Percentiles rank a stretch among this genome's conserved stretches.
Evolutionary conservation across 495 filamentous ascomycete genomes (phyloP).

Genomic region (Penicillium antarcticum): DNA sequence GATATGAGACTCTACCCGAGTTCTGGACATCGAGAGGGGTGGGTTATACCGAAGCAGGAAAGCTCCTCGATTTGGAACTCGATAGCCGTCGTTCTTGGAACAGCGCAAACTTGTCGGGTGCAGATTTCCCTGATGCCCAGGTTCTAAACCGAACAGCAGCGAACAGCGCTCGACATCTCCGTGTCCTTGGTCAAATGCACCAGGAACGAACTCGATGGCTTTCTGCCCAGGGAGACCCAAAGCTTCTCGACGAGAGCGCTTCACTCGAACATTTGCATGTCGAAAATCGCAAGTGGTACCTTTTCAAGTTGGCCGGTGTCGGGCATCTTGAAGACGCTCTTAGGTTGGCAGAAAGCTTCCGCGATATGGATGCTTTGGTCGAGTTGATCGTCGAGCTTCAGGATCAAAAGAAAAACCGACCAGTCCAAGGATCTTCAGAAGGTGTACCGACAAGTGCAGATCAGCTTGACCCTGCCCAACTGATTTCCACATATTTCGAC

Average conservation of each 20-base stretch:
- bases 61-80: constrained; percentile 44
- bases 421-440: constrained; percentile 2
- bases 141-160: constrained; percentile 44
- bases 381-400: constrained; percentile 53
- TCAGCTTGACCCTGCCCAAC: constrained; percentile 35
- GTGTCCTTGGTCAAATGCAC: constrained; percentile 56
- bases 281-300: constrained; percentile 53
- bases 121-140: constrained; percentile 30
- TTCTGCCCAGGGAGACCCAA: constrained; percentile 45
- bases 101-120: constrained; percentile 25
- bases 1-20: constrained; percentile 64
- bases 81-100: constrained; percentile 42
- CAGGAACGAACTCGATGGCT: constrained; percentile 62
- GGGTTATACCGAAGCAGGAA: constrained; percentile 47
- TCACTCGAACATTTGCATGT: constrained; percentile 47
- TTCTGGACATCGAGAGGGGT: constrained; percentile 69
- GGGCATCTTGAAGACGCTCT: constrained; percentile 66
- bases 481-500: constrained; percentile 62
- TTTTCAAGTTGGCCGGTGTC: constrained; percentile 65
- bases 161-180: constrained; percentile 54
- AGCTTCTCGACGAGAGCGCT: constrained; percentile 40
- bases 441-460: constrained; percentile 10
- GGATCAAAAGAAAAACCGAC: constrained; percentile 33
- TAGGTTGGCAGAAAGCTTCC: constrained; percentile 67
- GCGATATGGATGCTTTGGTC: constrained; percentile 66